Conservation (phyloP, 1,284 basidiomycete species). For the Leccinum pachyderme region DNA sequence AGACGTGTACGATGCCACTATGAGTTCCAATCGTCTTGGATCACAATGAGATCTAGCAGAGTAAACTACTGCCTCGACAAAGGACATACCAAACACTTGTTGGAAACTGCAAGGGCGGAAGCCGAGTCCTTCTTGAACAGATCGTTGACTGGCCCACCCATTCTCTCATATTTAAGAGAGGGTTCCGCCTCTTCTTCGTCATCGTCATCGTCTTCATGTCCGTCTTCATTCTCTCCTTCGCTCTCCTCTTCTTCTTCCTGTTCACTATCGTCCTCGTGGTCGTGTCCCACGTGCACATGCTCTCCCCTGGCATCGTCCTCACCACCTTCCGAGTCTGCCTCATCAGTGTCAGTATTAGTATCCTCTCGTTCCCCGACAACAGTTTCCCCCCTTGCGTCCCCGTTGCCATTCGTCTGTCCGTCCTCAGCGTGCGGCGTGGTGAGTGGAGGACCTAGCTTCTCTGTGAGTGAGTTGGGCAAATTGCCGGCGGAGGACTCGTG, state of each 20-base stretch:
- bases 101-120: slow-evolving; percentile 78
- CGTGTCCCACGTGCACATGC: background rate
- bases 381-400: slow-evolving; percentile 1
- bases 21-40: slow-evolving; percentile 86
- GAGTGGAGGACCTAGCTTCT: slow-evolving; percentile 6
- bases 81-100: slow-evolving; percentile 66
- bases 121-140: slow-evolving; percentile 89
- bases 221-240: slow-evolving; percentile 43
- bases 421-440: background rate
- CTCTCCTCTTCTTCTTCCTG: slow-evolving; percentile 26
- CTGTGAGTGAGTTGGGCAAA: background rate
- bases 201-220: slow-evolving; percentile 53
- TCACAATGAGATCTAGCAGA: slow-evolving; percentile 6
- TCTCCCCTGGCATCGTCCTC: slow-evolving; percentile 4
- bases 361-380: slow-evolving; percentile 3
- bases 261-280: slow-evolving; percentile 20
- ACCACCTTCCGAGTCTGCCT: slow-evolving; percentile 7
- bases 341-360: slow-evolving; percentile 5
- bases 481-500: background rate
- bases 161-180: slow-evolving; percentile 85
- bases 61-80: slow-evolving; percentile 4
- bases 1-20: slow-evolving; percentile 85
- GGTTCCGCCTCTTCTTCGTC: slow-evolving; percentile 79
- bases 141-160: slow-evolving; percentile 74
- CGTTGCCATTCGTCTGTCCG: slow-evolving; percentile 21